A percentile compares a stretch with the other conserved stretches of the same genome.
Evolutionary conservation across 2,329 filamentous ascomycete genomes (phyloP).

Genomic region (Fusarium abutilonis): DNA sequence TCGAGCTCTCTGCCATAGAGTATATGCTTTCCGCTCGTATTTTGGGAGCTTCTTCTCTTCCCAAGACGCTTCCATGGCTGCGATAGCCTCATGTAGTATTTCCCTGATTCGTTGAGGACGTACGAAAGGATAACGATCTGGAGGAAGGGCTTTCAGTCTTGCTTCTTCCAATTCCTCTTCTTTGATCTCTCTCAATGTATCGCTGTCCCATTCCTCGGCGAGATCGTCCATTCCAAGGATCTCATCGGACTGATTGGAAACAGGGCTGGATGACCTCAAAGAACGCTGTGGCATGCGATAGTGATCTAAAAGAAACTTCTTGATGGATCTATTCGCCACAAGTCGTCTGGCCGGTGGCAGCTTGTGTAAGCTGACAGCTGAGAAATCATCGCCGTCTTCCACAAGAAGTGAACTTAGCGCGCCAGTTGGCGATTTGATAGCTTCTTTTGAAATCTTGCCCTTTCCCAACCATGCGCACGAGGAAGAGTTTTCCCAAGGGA

Average conservation of each 20-base stretch:
- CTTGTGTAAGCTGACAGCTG: constrained; percentile 35
- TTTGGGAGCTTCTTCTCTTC: constrained; percentile 64
- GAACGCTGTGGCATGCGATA: constrained; percentile 22
- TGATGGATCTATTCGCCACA: constrained; percentile 56
- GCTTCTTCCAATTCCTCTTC: constrained; percentile 45
- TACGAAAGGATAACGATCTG: constrained; percentile 45
- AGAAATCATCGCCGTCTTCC: constrained; percentile 44
- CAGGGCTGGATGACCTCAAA: constrained; percentile 22
- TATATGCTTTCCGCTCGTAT: constrained; percentile 65
- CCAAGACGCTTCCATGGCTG: constrained; percentile 65
- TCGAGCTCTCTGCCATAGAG: constrained; percentile 68
- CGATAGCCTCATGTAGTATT: constrained; percentile 53
- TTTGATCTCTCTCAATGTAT: constrained; percentile 70
- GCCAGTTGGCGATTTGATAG: constrained; percentile 39
- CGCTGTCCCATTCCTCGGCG: constrained; percentile 57
- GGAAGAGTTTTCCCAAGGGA: constrained; percentile 40
- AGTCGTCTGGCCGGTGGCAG: constrained; percentile 57
- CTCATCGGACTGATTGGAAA: constrained; percentile 14
- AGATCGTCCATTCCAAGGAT: constrained; percentile 33
- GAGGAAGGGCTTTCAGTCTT: not conserved
- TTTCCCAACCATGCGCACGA: constrained; percentile 51
- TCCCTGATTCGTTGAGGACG: constrained; percentile 47
- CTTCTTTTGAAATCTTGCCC: constrained; percentile 42
- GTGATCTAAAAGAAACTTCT: constrained; percentile 51
- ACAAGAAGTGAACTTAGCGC: constrained; percentile 40